phyloP scores from a whole-genome alignment of 1,139 yeast species.

The Meyerozyma athensensis region DNA sequence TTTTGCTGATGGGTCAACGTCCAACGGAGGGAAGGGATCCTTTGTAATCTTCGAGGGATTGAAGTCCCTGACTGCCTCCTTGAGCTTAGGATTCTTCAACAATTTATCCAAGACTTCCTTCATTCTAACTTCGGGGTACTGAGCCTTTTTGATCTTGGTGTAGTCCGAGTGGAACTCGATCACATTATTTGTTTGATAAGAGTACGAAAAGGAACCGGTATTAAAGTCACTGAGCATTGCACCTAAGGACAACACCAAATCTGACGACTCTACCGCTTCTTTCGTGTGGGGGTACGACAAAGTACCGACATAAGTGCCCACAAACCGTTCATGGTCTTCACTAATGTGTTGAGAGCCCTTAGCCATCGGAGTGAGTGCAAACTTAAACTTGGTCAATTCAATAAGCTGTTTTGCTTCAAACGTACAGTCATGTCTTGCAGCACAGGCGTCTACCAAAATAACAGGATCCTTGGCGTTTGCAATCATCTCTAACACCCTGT shows the following conservation, averaged over 20 bases:
- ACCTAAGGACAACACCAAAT: conserved; percentile 29
- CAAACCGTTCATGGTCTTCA: conserved; percentile 24
- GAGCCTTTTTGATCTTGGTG: conserved; percentile 32
- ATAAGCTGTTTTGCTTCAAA: conserved; percentile 28
- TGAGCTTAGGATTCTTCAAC: conserved; percentile 13
- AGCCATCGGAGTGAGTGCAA: conserved; percentile 32
- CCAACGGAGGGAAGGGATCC: conserved; percentile 14
- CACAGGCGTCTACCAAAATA: conserved; percentile 35
- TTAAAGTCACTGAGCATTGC: conserved; percentile 38
- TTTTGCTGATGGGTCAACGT: conserved; percentile 9
- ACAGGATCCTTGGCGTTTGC: conserved; percentile 27
- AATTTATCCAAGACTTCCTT: conserved; percentile 25
- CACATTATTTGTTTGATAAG: conserved; percentile 31
- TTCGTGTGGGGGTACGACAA: conserved; percentile 29
- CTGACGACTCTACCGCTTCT: conserved; percentile 26
- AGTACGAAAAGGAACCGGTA: conserved; percentile 38
- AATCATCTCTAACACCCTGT: conserved; percentile 24
- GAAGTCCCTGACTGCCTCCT: conserved; percentile 13
- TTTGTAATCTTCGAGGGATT: conserved; percentile 15
- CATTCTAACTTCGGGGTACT: conserved; percentile 34
- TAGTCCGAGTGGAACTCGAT: conserved; percentile 39
- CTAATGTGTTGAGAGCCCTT: conserved; percentile 26
- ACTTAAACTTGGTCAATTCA: conserved; percentile 27
- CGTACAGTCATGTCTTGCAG: conserved; percentile 29
- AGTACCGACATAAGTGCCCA: conserved; percentile 31